Evolutionary conservation across 2,329 filamentous ascomycete species (phyloP), one percentile per base, ranked within the genome.

Genomic region (Alternaria dauci): DNA sequence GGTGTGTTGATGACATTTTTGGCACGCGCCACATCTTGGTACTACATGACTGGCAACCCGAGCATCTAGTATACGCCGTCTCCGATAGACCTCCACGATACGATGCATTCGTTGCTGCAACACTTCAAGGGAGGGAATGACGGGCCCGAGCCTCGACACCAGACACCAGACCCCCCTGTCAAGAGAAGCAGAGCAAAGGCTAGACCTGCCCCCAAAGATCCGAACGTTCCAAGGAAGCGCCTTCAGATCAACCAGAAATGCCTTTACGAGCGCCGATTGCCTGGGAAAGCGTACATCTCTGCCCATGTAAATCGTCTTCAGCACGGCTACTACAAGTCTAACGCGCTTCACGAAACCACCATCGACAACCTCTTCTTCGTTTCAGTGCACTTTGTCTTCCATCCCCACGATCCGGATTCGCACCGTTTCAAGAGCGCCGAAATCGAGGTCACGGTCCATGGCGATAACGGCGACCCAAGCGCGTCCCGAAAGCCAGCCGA

Each of bases 281-380:
- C 82, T 0, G 82, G 83, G 4, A 76, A 82, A 38, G 80, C 82
- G 8, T 84, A 81, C 64, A 79, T 84, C 52, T 83, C 82, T 0
- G 82, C 82, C 0, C 81, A 85, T 60, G 80, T 83, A 9, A 81
- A 83, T 58, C 81, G 83, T 2, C 75, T 85, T 8, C 83, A 85
- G 61, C 81, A 83, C 63, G 83, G 83, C 5, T 81, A 75, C 59
- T 84, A 83, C 70, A 76, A 79, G 23, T 82, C 76, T 52, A 63
- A 71, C 1, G 76, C 76, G 5, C 74, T 84, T 1, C 82, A 83
- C 18, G 81, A 82, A 34, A 67, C 71, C 5, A 70, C 75, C 16
- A 75, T 80, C 8, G 71, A 81, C 36, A 73, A 82, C 52, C 79
- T 84, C 9, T 83, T 83, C 59, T 84, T 85, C 53, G 77, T 83